Evolutionary conservation across 768 basidiomycete genomes (phyloP).

Genomic region (Scleroderma citrinum): DNA sequence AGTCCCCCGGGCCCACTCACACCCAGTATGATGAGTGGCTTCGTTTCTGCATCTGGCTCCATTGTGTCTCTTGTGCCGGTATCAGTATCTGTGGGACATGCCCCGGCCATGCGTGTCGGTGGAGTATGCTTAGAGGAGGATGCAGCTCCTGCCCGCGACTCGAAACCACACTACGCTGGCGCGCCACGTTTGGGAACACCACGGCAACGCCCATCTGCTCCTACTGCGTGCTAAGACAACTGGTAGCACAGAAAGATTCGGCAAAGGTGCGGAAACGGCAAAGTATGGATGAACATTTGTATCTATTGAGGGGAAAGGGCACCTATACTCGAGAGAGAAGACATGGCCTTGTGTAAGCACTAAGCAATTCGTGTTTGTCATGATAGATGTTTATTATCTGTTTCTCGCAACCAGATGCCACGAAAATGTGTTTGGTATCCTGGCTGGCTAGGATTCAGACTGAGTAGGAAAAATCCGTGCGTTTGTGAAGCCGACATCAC

Average conservation of each 20-base stretch:
- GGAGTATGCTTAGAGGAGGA: neutral
- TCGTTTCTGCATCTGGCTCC: constrained; percentile 20
- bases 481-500: constrained; percentile 1
- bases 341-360: neutral
- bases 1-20: constrained; percentile 29
- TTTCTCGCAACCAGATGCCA: constrained; percentile 34
- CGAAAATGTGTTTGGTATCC: constrained; percentile 54
- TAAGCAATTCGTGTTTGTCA: neutral
- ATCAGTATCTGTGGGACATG: constrained; percentile 7
- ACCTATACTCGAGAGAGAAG: neutral
- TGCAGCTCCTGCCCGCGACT: neutral
- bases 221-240: constrained; percentile 8
- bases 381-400: constrained; percentile 6
- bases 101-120: no score
- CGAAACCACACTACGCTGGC: constrained; percentile 1
- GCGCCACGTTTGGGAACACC: constrained; percentile 15
- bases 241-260: neutral
- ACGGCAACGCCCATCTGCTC: constrained; percentile 15
- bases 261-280: neutral
- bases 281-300: neutral
- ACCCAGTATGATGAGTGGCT: constrained; percentile 21
- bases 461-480: constrained; percentile 45
- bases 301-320: neutral
- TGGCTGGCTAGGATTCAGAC: constrained; percentile 58
- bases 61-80: constrained; percentile 20